phyloP scores from a whole-genome alignment of 257 asterid species.

The Echites panduratus region DNA sequence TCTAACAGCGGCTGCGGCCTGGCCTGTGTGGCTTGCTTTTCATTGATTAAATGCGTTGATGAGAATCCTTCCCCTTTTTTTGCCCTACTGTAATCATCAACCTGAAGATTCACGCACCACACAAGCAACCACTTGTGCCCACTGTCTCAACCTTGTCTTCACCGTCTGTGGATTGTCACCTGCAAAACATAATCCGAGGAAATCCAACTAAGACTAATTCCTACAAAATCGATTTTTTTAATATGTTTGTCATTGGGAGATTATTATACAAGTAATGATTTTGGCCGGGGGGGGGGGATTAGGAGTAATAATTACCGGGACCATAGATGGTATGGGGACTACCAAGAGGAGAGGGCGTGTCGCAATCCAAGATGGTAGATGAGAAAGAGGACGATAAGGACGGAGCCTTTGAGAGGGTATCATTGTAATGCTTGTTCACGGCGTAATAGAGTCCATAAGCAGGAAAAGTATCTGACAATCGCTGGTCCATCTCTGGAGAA shows the following conservation, averaged over 20 bases:
- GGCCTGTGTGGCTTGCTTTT: not conserved
- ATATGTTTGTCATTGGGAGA: too few species aligned
- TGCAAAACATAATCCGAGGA: slow-evolving; percentile 9
- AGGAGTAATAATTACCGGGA: slow-evolving; percentile 33
- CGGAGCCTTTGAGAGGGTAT: slow-evolving; percentile 29
- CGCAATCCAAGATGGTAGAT: slow-evolving; percentile 33
- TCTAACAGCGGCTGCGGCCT: not conserved
- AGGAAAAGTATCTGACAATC: slow-evolving; percentile 63
- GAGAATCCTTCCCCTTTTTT: not conserved
- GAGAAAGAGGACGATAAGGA: slow-evolving; percentile 24
- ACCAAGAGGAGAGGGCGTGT: slow-evolving; percentile 38
- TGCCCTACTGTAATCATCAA: not conserved
- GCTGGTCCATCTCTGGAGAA: slow-evolving; percentile 62
- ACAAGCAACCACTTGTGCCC: slow-evolving; percentile 84
- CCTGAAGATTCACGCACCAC: slow-evolving; percentile 53
- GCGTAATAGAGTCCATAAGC: slow-evolving; percentile 64
- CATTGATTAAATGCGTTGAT: not conserved
- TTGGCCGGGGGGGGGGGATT: too few species aligned
- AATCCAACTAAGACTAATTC: slow-evolving; percentile 1
- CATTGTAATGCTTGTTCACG: slow-evolving; percentile 48
- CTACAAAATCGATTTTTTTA: too few species aligned
- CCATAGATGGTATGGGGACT: slow-evolving; percentile 51
- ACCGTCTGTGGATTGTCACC: slow-evolving; percentile 61
- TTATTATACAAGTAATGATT: too few species aligned
- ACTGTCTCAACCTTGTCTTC: slow-evolving; percentile 67